These are phyloP conservation scores for Cupressus sempervirens DNA, from an alignment of 75 land plant genomes.

Conservation along the genomic window DNA sequence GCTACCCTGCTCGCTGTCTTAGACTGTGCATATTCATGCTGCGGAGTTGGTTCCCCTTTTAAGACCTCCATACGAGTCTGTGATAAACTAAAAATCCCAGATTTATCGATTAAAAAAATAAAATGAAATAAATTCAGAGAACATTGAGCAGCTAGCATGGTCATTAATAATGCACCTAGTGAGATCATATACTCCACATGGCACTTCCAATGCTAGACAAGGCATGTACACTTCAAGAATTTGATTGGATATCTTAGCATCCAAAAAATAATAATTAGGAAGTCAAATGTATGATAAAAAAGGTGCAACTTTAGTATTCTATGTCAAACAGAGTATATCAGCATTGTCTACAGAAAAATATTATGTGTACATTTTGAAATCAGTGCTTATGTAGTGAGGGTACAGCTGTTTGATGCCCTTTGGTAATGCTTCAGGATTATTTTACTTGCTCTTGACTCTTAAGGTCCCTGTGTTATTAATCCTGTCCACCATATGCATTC, in stretches of 20 bases:
- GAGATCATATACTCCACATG: background rate
- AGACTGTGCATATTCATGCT: too few species aligned
- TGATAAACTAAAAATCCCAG: too few species aligned
- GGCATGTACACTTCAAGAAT: background rate
- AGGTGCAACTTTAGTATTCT: background rate
- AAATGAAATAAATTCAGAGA: background rate
- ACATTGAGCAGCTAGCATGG: background rate
- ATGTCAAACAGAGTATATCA: too few species aligned
- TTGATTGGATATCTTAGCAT: background rate
- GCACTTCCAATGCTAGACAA: background rate
- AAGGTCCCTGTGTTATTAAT: background rate
- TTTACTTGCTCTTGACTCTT: background rate
- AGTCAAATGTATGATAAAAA: background rate
- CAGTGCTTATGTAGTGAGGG: background rate
- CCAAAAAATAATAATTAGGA: background rate
- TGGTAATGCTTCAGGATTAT: background rate
- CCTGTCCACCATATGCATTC: background rate
- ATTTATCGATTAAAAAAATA: too few species aligned
- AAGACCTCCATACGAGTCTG: too few species aligned
- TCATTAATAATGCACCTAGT: background rate
- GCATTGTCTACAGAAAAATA: background rate
- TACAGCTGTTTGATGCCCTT: background rate
- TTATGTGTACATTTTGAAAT: background rate
- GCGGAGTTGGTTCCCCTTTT: too few species aligned
- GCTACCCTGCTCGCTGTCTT: too few species aligned